phyloP scores from a whole-genome alignment of 2,329 filamentous ascomycete species.

The Trichocomaceae sp. region DNA sequence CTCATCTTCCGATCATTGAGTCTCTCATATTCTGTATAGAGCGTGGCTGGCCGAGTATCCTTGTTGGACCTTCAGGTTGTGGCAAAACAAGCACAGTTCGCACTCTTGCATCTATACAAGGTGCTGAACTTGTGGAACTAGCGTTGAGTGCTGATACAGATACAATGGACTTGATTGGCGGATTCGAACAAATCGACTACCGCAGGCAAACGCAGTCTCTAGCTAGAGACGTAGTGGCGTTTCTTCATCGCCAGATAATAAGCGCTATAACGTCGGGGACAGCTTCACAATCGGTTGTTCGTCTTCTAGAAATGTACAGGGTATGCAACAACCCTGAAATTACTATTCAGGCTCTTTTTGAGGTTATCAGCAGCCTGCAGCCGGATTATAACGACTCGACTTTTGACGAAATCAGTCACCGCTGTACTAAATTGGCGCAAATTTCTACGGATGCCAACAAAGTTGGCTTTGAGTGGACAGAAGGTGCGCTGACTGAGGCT shows the following conservation, averaged over 20 bases:
- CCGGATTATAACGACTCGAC: constrained; percentile 41
- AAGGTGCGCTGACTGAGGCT: constrained; percentile 84
- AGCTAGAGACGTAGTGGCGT: constrained; percentile 47
- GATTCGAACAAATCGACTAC: constrained; percentile 89
- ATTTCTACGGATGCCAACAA: constrained; percentile 56
- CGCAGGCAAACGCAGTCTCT: constrained; percentile 63
- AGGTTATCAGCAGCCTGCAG: constrained; percentile 28
- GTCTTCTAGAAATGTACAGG: constrained; percentile 29
- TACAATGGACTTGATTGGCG: constrained; percentile 93
- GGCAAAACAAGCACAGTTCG: constrained; percentile 79
- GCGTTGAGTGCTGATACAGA: constrained; percentile 93
- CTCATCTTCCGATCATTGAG: constrained; percentile 64
- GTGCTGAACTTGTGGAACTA: constrained; percentile 71
- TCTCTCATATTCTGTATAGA: constrained; percentile 81
- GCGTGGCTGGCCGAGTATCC: constrained; percentile 78
- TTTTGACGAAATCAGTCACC: constrained; percentile 44
- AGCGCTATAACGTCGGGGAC: constrained; percentile 22
- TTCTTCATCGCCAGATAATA: constrained; percentile 43
- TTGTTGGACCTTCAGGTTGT: constrained; percentile 76
- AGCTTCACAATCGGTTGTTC: constrained; percentile 17
- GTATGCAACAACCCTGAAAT: constrained; percentile 23
- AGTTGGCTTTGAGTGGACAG: constrained; percentile 90
- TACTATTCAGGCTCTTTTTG: constrained; percentile 26
- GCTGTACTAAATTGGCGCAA: constrained; percentile 47
- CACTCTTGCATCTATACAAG: constrained; percentile 71